Percentiles rank a stretch among this genome's conserved stretches.
phyloP scores from a whole-genome alignment of 2,329 filamentous ascomycete genomes.

The Emericellopsis cladophorae region DNA sequence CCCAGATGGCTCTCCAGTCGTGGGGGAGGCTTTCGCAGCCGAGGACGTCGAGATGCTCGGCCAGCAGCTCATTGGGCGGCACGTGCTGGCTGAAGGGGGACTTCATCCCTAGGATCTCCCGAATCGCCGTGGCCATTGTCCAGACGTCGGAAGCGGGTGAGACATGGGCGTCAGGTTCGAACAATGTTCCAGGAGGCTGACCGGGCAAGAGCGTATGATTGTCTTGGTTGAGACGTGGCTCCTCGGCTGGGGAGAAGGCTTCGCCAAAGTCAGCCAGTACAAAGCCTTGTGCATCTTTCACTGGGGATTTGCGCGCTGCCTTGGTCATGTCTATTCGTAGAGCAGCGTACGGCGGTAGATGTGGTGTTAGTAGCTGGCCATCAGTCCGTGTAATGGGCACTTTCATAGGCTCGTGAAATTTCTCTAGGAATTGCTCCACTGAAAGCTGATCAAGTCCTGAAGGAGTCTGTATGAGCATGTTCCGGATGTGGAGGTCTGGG shows the following conservation, averaged over 20 bases:
- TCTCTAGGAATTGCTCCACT: conserved; percentile 15
- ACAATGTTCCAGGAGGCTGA: conserved; percentile 18
- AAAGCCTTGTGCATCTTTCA: conserved; percentile 11
- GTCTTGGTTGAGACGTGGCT: conserved; percentile 9
- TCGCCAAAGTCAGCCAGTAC: conserved; percentile 21
- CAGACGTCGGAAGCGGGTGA: conserved; percentile 24
- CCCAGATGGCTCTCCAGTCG: conserved; percentile 8
- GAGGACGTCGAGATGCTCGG: conserved; percentile 8
- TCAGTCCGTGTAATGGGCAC: conserved; percentile 11
- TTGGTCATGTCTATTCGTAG: conserved; percentile 12
- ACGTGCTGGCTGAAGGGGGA: conserved; percentile 4
- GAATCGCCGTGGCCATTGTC: conserved; percentile 22
- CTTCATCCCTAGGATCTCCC: conserved; percentile 14
- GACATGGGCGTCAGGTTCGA: conserved; percentile 17
- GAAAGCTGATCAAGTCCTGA: conserved; percentile 14
- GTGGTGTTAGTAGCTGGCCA: conserved; percentile 10
- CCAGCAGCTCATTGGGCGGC: conserved; percentile 4
- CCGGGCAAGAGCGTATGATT: conserved; percentile 14
- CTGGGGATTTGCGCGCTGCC: conserved; percentile 11
- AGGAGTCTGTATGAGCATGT: conserved; percentile 12
- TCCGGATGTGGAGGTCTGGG: conserved; percentile 9
- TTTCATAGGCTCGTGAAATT: conserved; percentile 14
- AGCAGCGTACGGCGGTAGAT: conserved; percentile 12
- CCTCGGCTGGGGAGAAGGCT: conserved; percentile 11
- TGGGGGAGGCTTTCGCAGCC: conserved; percentile 4